Base-by-base conservation (phyloP, 179 eudicot species). In the Corrigiola litoralis region DNA sequence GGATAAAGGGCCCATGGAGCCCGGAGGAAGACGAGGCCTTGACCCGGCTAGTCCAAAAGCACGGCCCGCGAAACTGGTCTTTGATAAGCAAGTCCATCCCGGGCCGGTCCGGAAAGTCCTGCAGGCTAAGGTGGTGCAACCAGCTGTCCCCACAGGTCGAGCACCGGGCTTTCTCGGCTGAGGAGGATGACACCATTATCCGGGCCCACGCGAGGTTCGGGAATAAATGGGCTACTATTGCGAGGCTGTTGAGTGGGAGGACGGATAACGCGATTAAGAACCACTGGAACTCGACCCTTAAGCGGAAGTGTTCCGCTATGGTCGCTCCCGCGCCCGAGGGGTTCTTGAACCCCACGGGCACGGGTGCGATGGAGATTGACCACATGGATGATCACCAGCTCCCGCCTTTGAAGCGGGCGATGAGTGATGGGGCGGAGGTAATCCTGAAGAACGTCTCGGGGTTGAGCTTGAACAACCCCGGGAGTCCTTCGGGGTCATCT, bases 1-100 rank as follows among this genome's bases (percentile, higher is more conserved):
- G 80, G 38, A 80, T 80, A 61, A 80, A 80, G 42, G 84, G 84
- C 9, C 80, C 84, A 0, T 80, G 84, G 84, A 80, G 80, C 5
- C 84, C 84, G 0, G 84, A 80, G 48, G 84, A 80, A 37, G 84
- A 80, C 24, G 78, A 72, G 1, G 58, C 76, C 18, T 25, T 80
- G 21, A 76, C 80, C 10, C 53, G 66, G 1, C 51, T 80, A 0
- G 80, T 80, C 61, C 70, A 76, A n/a, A 76, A 73, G 34, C 78
- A 69, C 69, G 84, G 84, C 44, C 78, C 84, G 0, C 3, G 84
- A 5, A 80, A 80, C 65, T 80, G 84, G 84, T 65, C 80, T 9
- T 38, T 80, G 28, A 80, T 80, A 13, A 72, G 80, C 50, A 76
- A 70, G 14, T 76, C 78, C 0, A 80, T 80, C 6, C 80, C 80